Evolutionary conservation across 225 moss, liverwort and hornwort species (phyloP), one percentile per base, ranked within the genome.

Genomic region (Rhytidiadelphus loreus): DNA sequence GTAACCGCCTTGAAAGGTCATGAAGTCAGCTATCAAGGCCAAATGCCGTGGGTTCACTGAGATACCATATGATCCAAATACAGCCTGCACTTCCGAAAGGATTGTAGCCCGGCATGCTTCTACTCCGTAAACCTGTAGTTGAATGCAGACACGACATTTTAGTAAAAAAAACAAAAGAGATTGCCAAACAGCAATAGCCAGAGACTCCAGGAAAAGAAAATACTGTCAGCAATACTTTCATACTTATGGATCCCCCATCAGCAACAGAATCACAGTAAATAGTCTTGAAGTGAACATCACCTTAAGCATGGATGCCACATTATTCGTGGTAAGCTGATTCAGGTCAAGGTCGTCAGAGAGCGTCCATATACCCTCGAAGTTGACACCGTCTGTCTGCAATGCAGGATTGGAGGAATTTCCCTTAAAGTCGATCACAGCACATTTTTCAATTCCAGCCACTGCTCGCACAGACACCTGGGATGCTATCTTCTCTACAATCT

Each of bases 371-470:
- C 97, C 98, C 92, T 98, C 97, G 70, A 98, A 92, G 87, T 98
- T 98, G 37, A 98, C 97, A 87, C 97, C 98, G 60, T 98, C 98
- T 33, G 98, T 97, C 90, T 98, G 98, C 85, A 98, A 92, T 20
- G 98, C 94, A 89, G 91, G 95, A 75, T 83, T 92, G 79, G 85
- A 86, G 85, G 97, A 44, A 77, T 94, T 92, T 86, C 96, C 96
- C 88, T 96, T 97, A 76, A 84, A 95, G 78, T 96, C 97, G 57
- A 98, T 96, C 33, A 96, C 98, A n/a, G 97, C 94, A 87, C 97
- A 98, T 88, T 96, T 96, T 83, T 97, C 97, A 88, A 98, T 95
- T 61, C 96, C 96, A 88, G 92, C 65, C 87, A 97, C 95, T n/a
- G 93, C 88, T 86, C 98, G 93, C 23, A 97, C 94, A 53, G 96